These are phyloP conservation scores for Lagerstroemia speciosa DNA, from an alignment of 345 rosid species.

Conservation along the genomic window DNA sequence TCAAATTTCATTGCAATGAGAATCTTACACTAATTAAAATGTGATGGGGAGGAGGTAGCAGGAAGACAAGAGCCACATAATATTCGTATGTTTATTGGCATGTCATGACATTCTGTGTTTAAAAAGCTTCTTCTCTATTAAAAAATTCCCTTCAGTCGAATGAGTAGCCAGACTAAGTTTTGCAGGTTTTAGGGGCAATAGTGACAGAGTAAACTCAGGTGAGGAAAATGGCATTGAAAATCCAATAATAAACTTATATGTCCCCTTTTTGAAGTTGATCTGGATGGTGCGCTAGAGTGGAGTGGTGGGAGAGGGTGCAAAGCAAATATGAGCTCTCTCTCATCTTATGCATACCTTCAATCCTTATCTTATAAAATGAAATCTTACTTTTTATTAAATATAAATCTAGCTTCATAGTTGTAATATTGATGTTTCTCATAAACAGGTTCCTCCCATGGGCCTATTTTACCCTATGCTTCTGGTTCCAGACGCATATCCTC, in stretches of 20 bases:
- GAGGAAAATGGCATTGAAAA: not conserved
- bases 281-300: too few relatives aligned
- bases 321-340: not conserved
- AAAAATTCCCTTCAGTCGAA: not conserved
- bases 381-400: not conserved
- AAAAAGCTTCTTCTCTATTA: not conserved
- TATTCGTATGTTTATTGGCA: too few relatives aligned
- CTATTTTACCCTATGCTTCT: conserved; percentile 80
- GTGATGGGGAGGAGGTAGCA: too few relatives aligned
- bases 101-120: not conserved
- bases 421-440: not conserved
- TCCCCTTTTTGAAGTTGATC: not conserved
- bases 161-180: not conserved
- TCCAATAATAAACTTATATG: not conserved
- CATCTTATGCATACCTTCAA: too few relatives aligned
- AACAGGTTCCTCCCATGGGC: conserved; percentile 95
- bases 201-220: not conserved
- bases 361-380: not conserved
- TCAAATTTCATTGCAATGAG: too few relatives aligned
- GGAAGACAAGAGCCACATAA: too few relatives aligned
- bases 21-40: too few relatives aligned
- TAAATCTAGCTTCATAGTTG: not conserved
- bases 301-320: not conserved
- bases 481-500: conserved; percentile 77
- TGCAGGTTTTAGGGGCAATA: not conserved